Evolutionary conservation across 768 basidiomycete genomes (phyloP), one percentile per base, ranked within the genome.

Genomic region (Porpolomopsis calyptriformis): DNA sequence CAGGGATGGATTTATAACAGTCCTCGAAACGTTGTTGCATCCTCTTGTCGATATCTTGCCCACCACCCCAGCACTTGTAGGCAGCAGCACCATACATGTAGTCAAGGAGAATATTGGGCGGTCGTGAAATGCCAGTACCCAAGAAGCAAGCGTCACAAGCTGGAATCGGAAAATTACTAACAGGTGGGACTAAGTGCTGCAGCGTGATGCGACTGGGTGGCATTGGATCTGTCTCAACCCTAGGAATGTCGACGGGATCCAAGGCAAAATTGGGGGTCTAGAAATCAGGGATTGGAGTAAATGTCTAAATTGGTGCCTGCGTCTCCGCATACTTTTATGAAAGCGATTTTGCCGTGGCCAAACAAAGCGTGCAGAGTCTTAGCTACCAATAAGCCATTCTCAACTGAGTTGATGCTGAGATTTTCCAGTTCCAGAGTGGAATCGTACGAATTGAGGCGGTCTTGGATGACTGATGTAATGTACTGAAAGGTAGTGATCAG

Each of bases 11-110:
- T 35, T 48, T 18, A 35, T 48, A 48, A 26, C 24, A 20, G 11
- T 43, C 40, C 40, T 6, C 2, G 23, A 48, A 43, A 22, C 25
- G 27, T 22, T 16, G 3, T 25, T 52, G 43, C 50, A 51, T 48
- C 41, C 51, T 38, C 19, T 45, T 37, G 11, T 43, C 23, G 20
- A 48, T 55, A n/a, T 20, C 45, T 22, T 42, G 42, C 24, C 51
- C 48, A 25, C 40, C 47, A 27, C 37, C 39, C 54, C 54, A 55
- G 47, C 37, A 49, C 26, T 22, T 16, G 42, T 50, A 52, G 34
- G 51, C 50, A 38, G 53, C 51, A 50, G 45, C 50, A 40, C 53
- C 53, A 45, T 52, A 54, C 42, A 49, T 48, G 49, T 33, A 48
- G 33, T 48, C 47, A n/a, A 48, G 40, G 29, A 43, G 25, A 20